Conservation (phyloP, 2,329 filamentous ascomycete genomes). For the Diaporthe nobilis region DNA sequence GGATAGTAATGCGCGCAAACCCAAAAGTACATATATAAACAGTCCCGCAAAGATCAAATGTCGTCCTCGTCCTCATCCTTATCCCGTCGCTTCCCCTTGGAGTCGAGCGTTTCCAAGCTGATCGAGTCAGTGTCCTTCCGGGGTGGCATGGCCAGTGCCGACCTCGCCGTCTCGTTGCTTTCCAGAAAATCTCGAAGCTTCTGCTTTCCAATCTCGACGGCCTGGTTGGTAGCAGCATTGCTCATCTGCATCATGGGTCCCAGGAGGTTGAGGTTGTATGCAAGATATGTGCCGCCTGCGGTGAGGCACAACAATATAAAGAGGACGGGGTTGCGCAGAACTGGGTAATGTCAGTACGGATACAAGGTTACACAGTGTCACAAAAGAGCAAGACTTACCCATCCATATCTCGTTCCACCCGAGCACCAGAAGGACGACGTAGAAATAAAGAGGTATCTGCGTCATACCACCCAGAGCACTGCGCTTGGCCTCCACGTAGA, state of each 20-base stretch:
- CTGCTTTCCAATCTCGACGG: conserved; percentile 91
- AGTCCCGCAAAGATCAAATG: conserved; percentile 55
- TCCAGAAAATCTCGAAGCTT: conserved; percentile 91
- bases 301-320: conserved; percentile 89
- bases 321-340: conserved; percentile 92
- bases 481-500: conserved; percentile 97
- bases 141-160: conserved; percentile 83
- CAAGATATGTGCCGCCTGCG: conserved; percentile 84
- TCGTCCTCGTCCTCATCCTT: conserved; percentile 71
- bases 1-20: conserved; percentile 16
- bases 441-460: conserved; percentile 95
- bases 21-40: conserved; percentile 37
- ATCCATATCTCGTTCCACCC: conserved; percentile 99
- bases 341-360: conserved; percentile 60
- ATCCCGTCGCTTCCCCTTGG: conserved; percentile 67
- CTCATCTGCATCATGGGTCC: conserved; percentile 97
- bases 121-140: conserved; percentile 63
- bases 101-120: conserved; percentile 72
- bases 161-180: conserved; percentile 85
- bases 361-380: conserved; percentile 35
- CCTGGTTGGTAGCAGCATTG: conserved; percentile 89
- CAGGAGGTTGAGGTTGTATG: conserved; percentile 94
- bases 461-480: conserved; percentile 96
- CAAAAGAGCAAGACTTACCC: conserved; percentile 69
- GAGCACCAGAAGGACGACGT: conserved; percentile 86